Evolutionary conservation across 331 rosid species (phyloP), one percentile per base, ranked within the genome.

Genomic region (Malus hybrid): DNA sequence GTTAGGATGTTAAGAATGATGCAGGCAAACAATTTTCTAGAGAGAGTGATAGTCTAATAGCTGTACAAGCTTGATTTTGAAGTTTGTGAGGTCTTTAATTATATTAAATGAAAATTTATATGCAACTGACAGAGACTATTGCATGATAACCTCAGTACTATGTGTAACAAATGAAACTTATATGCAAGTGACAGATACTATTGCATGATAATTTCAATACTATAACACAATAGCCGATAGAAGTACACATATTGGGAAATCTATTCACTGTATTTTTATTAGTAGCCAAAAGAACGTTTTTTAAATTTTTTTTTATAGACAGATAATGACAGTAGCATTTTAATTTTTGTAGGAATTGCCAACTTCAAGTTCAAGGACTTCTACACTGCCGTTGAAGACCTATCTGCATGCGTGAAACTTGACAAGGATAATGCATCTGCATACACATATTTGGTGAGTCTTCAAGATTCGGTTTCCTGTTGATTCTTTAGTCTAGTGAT

Each of bases 351-450:
- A 93, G 97, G 97, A 80, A 91, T 93, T 69, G 96, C 89, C 79
- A 86, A 86, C 82, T 93, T 91, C 89, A 93, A 93, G 87, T 91
- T 93, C 80, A 91, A 91, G 83, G 92, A 88, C 65, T 91, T 93
- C 89, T 65, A 79, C 69, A 87, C 85, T 68, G 92, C 98, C n/a
- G 90, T 93, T 32, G 88, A 91, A 66, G 98, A 93, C 76, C 90
- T 93, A 67, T 82, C 93, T 74, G 81, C 88, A 32, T 91, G 97
- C 70, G 90, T 91, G 85, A 86, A 83, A 85, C 79, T 89, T 75
- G 98, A 91, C 72, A 80, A 84, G 82, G 89, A 87, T 78, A 93
- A 93, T 73, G 77, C 91, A 68, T 93, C 97, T 20, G 96, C 98
- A 22, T 83, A 84, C 80, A 88, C 98, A 56, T 93, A 89, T 81